A percentile compares a stretch with the other conserved stretches of the same genome.
These are phyloP conservation scores for Conticribra weissflogii DNA, from an alignment of 108 stramenopile species.

Conservation along the genomic window DNA sequence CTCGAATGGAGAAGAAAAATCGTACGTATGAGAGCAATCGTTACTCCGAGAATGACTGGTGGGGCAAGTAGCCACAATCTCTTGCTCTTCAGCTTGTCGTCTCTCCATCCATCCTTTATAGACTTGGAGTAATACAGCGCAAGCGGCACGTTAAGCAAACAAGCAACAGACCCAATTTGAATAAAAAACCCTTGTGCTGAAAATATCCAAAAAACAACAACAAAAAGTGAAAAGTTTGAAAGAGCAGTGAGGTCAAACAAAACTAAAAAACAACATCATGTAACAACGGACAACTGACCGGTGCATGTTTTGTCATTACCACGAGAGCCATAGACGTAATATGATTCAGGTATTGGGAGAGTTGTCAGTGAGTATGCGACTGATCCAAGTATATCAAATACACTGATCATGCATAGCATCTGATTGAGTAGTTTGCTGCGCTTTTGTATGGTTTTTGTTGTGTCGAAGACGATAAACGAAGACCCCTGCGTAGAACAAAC, in stretches of 20 bases:
- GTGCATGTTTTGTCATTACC: constrained; percentile 12
- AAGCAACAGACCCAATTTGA: constrained; percentile 29
- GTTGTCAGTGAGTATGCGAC: constrained; percentile 14
- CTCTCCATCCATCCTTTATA: constrained; percentile 44
- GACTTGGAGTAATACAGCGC: constrained; percentile 45
- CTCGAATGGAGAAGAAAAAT: too few relatives aligned
- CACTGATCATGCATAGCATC: neutral
- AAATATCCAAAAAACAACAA: too few relatives aligned
- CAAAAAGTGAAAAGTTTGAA: too few relatives aligned
- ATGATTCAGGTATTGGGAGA: constrained; percentile 11
- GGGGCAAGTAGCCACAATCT: neutral
- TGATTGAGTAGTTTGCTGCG: constrained; percentile 14
- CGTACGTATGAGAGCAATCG: neutral
- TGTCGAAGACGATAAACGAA: neutral
- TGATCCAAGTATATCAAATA: constrained; percentile 15
- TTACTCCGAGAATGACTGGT: constrained; percentile 9
- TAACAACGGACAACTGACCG: neutral
- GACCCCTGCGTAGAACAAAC: too few relatives aligned
- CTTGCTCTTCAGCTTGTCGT: constrained; percentile 12
- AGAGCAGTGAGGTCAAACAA: too few relatives aligned
- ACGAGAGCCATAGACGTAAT: constrained; percentile 9
- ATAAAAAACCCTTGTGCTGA: constrained; percentile 55
- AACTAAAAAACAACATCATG: too few relatives aligned
- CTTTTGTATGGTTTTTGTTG: neutral
- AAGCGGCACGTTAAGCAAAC: constrained; percentile 40